Evolutionary conservation across 2,329 filamentous ascomycete genomes (phyloP).

Genomic region (Pezicula neosporulosa): DNA sequence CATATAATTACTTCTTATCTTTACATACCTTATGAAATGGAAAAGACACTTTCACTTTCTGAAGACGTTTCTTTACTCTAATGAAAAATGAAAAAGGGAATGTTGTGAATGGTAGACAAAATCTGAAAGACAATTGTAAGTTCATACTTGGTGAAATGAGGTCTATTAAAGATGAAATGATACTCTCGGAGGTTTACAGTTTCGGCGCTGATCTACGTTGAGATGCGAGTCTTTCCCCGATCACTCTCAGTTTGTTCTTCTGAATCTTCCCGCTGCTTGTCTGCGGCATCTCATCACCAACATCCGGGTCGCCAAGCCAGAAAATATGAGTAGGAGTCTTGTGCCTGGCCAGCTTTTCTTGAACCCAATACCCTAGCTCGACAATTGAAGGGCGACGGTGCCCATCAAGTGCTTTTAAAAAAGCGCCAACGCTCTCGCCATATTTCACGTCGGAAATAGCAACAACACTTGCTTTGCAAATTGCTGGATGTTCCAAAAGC

Average conservation of each 20-base stretch:
- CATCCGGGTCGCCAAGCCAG: slow-evolving; percentile 63
- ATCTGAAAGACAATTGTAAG: too few relatives aligned
- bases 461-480: slow-evolving; percentile 65
- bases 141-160: too few relatives aligned
- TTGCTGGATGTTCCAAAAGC: slow-evolving; percentile 56
- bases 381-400: slow-evolving; percentile 40
- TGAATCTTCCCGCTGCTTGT: slow-evolving; percentile 72
- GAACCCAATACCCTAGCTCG: slow-evolving; percentile 61
- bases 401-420: slow-evolving; percentile 39
- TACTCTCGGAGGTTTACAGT: too few relatives aligned
- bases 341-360: slow-evolving; percentile 57
- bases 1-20: too few relatives aligned
- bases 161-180: too few relatives aligned
- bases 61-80: too few relatives aligned
- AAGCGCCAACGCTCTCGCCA: slow-evolving; percentile 69
- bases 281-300: slow-evolving; percentile 50
- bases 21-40: too few relatives aligned
- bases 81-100: too few relatives aligned
- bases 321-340: slow-evolving; percentile 74
- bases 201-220: too few relatives aligned
- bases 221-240: too few relatives aligned
- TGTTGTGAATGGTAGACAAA: too few relatives aligned
- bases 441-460: slow-evolving; percentile 68
- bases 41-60: too few relatives aligned
- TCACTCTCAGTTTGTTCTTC: slow-evolving; percentile 43